These are phyloP conservation scores for Sporothrix sp. DNA, from an alignment of 2,329 filamentous ascomycete species.

Conservation along the genomic window DNA sequence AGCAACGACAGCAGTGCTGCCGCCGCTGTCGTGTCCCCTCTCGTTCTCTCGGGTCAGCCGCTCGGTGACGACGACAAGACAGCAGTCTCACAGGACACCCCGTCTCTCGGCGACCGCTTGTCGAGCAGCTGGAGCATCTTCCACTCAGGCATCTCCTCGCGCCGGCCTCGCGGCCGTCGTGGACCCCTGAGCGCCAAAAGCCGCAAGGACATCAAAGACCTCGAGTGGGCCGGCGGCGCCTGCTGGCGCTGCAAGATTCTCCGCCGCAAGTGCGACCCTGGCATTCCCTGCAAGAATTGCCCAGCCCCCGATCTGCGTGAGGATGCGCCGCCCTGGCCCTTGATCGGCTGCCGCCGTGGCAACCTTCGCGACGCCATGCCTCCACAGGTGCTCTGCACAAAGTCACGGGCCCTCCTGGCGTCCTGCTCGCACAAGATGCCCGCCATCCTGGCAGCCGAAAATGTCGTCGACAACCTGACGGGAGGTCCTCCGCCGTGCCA, in stretches of 20 bases:
- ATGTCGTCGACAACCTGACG: slow-evolving; percentile 6
- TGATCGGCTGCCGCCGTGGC: slow-evolving; percentile 25
- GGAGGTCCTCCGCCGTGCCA: slow-evolving; percentile 7
- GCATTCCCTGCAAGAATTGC: slow-evolving; percentile 23
- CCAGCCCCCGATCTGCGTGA: slow-evolving; percentile 23
- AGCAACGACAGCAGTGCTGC: slow-evolving; percentile 11
- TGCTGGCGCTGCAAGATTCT: slow-evolving; percentile 26
- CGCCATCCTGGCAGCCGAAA: slow-evolving; percentile 12
- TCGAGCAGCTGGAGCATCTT: slow-evolving; percentile 19
- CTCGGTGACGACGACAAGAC: slow-evolving; percentile 2
- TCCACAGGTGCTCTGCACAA: slow-evolving; percentile 21
- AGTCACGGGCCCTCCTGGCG: slow-evolving; percentile 13
- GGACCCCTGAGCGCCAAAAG: slow-evolving; percentile 23
- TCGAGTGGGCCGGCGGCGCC: slow-evolving; percentile 23
- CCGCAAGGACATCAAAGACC: slow-evolving; percentile 22
- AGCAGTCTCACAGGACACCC: slow-evolving; percentile 12
- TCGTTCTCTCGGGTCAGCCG: background rate
- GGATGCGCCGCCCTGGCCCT: slow-evolving; percentile 24
- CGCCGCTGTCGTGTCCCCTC: slow-evolving; percentile 1
- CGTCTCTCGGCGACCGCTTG: slow-evolving; percentile 16
- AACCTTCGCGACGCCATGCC: slow-evolving; percentile 22
- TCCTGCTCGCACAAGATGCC: slow-evolving; percentile 12
- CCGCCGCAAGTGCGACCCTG: slow-evolving; percentile 23
- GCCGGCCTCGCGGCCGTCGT: slow-evolving; percentile 22
- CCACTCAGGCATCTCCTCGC: slow-evolving; percentile 18